Evolutionary conservation across 176 grass and related monocot genomes (phyloP), one percentile per base, ranked within the genome.

Genomic region (Calamus simplicifolius): DNA sequence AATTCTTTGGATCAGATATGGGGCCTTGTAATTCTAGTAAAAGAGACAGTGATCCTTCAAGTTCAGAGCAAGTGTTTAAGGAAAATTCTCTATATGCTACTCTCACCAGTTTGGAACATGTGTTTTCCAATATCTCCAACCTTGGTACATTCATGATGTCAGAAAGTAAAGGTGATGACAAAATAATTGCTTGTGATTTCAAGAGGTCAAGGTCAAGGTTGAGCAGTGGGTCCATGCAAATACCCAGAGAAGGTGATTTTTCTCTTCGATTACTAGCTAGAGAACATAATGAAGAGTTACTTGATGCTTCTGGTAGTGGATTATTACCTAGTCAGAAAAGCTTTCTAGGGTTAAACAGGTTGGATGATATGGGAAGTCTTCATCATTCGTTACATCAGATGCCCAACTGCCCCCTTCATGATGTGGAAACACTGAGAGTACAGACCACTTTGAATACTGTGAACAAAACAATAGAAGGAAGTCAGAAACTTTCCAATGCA

Each of bases 1-100:
- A 83, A 65, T 21, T 52, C 4, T 61, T 75, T 29, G 49, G 78
- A 57, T 69, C 56, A 76, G 31, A 58, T 71, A 63, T 49, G 30
- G 58, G 28, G 25, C 70, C 63, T 56, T 77, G 64, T 65, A 75
- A 73, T 50, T 75, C 64, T 56, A 71, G 64, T 54, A 73, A 89
- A 43, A 63, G 67, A 16, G 57, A 29, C 15, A 70, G 27, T 63
- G 29, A 81, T 25, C 70, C 77, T 19, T 77, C 63, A 56, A 65
- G 67, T 59, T 82, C 74, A 68, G 31, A 74, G 55, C 66, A 28
- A 61, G 12, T 30, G 52, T 28, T 67, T 17, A 55, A 70, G 69
- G 60, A 70, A 48, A 65, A 70, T 52, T 66, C 25, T 27, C 51
- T 74, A 74, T 30, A 5, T 23, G 27, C 68, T 71, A 61, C 77